Conservation (phyloP, 164 flowering plant genomes). For the Echeveria elegans region DNA sequence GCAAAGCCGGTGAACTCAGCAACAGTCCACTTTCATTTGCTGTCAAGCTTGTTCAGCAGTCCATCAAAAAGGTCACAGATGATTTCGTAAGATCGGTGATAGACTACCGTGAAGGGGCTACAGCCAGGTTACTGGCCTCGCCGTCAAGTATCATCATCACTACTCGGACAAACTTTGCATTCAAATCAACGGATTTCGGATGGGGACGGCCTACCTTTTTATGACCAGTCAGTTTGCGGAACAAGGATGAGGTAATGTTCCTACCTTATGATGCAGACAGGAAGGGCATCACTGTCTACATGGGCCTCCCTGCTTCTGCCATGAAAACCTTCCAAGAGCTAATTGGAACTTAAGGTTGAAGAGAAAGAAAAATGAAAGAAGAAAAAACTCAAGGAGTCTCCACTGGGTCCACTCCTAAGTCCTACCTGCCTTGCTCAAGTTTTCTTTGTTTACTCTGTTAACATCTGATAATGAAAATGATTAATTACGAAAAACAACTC, state of each 20-base stretch:
- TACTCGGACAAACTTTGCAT: slow-evolving; percentile 20
- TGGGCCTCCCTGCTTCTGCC: slow-evolving; percentile 24
- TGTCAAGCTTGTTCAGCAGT: slow-evolving; percentile 25
- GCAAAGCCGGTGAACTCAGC: slow-evolving; percentile 17
- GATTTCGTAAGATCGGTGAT: slow-evolving; percentile 39
- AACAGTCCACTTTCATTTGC: slow-evolving; percentile 13
- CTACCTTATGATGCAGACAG: slow-evolving; percentile 18
- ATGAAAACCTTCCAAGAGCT: slow-evolving; percentile 16
- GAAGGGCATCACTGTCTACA: slow-evolving; percentile 16
- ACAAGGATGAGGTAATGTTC: slow-evolving; percentile 19
- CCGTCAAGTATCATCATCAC: slow-evolving; percentile 16
- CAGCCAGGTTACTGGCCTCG: slow-evolving; percentile 8
- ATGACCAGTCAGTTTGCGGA: slow-evolving; percentile 20
- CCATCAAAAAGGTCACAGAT: slow-evolving; percentile 26
- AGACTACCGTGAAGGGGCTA: slow-evolving; percentile 31
- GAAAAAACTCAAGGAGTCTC: too few relatives aligned
- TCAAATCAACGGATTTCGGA: slow-evolving; percentile 20
- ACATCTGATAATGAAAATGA: too few relatives aligned
- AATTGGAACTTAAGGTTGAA: background rate
- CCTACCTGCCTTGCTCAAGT: too few relatives aligned
- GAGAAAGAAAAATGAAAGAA: too few relatives aligned
- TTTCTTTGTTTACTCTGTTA: too few relatives aligned
- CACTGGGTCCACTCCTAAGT: too few relatives aligned
- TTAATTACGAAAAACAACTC: too few relatives aligned
- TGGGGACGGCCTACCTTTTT: slow-evolving; percentile 23